Percentiles rank a stretch among this genome's conserved stretches.
Conservation (phyloP, 1,284 basidiomycete genomes). For the Ganoderma multipileum region DNA sequence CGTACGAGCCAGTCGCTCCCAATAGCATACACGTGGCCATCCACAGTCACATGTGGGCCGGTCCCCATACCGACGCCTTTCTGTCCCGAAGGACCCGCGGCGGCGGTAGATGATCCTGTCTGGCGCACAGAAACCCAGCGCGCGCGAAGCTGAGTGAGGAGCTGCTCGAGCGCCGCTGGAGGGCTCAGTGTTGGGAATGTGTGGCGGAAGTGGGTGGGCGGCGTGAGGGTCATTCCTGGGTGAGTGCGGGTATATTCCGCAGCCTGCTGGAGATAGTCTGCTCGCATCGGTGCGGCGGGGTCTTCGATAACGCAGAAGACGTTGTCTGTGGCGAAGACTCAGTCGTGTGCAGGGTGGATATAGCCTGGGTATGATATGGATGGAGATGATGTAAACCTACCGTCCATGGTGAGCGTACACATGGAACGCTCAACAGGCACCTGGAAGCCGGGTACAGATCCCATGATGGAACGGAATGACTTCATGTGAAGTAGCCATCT, state of each 20-base stretch:
- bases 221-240: slow-evolving; percentile 30
- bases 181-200: slow-evolving; percentile 78
- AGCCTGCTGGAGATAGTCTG: slow-evolving; percentile 53
- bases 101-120: slow-evolving; percentile 9
- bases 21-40: slow-evolving; percentile 72
- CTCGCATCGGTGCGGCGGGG: slow-evolving; percentile 67
- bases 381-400: slow-evolving; percentile 22
- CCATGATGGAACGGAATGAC: slow-evolving; percentile 74
- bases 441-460: slow-evolving; percentile 56
- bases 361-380: not conserved
- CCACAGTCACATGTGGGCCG: slow-evolving; percentile 70
- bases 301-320: slow-evolving; percentile 81
- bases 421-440: slow-evolving; percentile 69
- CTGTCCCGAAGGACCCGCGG: slow-evolving; percentile 27
- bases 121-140: slow-evolving; percentile 77
- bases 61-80: slow-evolving; percentile 48
- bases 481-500: slow-evolving; percentile 74
- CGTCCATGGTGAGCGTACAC: slow-evolving; percentile 76
- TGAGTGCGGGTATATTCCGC: slow-evolving; percentile 29
- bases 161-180: slow-evolving; percentile 73
- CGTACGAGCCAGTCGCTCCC: slow-evolving; percentile 84
- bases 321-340: slow-evolving; percentile 48
- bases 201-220: slow-evolving; percentile 72
- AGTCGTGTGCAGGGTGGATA: not conserved
- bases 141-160: slow-evolving; percentile 72